Base-by-base conservation (phyloP, 768 basidiomycete genomes). In the Hemileccinum rubropunctum region DNA sequence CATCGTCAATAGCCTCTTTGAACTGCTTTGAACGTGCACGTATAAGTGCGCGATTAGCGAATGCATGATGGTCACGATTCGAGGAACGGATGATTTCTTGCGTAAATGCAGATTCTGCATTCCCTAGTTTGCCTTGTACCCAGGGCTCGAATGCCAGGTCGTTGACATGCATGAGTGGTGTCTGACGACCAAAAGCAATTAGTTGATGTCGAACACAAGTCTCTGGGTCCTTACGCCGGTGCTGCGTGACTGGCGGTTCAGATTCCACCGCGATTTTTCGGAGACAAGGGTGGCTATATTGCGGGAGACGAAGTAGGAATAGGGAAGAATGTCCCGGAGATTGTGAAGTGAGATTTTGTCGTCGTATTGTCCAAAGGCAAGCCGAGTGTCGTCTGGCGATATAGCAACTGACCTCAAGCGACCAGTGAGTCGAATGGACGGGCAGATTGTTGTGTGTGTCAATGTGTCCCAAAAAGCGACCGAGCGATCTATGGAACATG, bases 331-430 rank as follows among this genome's bases (percentile, higher is more conserved):
- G 8, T 42, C 40, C n/a, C 21, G 34, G 18, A 52, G 41, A 18
- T 42, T 30, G 26, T 26, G 9, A n/a, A 47, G 17, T 11, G 23
- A 10, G 28, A 52, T 47, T 37, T 28, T 46, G 14, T 47, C 34
- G 41, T 52, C 51, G 17, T 27, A 26, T 38, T 47, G 51, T 13
- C 45, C 51, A 37, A 42, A 28, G n/a, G 51, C 51, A 37, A 52
- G 15, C 11, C 5, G 39, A 4, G 20, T 37, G 17, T 52, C 51
- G 26, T 52, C 35, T 11, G 18, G 34, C 13, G 51, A 47, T 14
- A 52, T 18, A 3, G 45, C 34, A 7, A 52, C 18, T 9, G 51
- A 42, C 28, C 17, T 42, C 15, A 52, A 11, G 10, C 38, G 38
- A 15, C 40, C 27, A 6, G 34, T 26, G 34, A 41, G 45, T 14